phyloP scores from a whole-genome alignment of 768 basidiomycete species.

The Kwoniella dejecticola region DNA sequence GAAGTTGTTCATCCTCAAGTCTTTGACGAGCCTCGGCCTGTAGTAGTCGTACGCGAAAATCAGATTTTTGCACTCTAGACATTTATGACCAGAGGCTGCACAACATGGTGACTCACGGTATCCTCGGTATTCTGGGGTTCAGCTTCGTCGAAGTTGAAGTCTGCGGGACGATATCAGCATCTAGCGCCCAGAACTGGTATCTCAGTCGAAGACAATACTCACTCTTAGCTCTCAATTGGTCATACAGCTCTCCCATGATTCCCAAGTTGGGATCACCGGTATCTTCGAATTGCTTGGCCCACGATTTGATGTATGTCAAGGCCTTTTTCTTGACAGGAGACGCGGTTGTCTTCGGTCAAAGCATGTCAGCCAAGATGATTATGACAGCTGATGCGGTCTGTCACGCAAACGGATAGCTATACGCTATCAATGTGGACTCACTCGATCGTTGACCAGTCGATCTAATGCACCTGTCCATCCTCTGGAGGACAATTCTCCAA shows the following conservation, averaged over 20 bases:
- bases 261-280: slow-evolving; percentile 71
- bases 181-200: not conserved
- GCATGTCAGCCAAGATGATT: too few species aligned
- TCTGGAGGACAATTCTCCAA: slow-evolving; percentile 82
- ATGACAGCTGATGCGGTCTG: too few species aligned
- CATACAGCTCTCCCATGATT: slow-evolving; percentile 87
- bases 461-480: slow-evolving; percentile 89
- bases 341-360: slow-evolving; percentile 73
- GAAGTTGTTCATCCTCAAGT: slow-evolving; percentile 90
- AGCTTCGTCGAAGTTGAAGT: slow-evolving; percentile 40
- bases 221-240: slow-evolving; percentile 81
- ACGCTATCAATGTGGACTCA: too few species aligned
- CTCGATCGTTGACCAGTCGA: slow-evolving; percentile 83
- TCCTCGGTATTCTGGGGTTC: slow-evolving; percentile 39
- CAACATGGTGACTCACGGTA: slow-evolving; percentile 23
- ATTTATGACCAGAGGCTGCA: too few species aligned
- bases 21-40: slow-evolving; percentile 74
- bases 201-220: slow-evolving; percentile 26
- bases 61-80: too few species aligned
- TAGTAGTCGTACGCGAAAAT: too few species aligned
- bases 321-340: slow-evolving; percentile 82
- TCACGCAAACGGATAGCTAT: too few species aligned
- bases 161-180: slow-evolving; percentile 19
- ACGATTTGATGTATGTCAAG: slow-evolving; percentile 71
- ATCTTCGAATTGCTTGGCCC: slow-evolving; percentile 78